Percentiles rank a stretch among this genome's conserved stretches.
phyloP scores from a whole-genome alignment of 2,329 filamentous ascomycete genomes.

The Trichoderma koningii region DNA sequence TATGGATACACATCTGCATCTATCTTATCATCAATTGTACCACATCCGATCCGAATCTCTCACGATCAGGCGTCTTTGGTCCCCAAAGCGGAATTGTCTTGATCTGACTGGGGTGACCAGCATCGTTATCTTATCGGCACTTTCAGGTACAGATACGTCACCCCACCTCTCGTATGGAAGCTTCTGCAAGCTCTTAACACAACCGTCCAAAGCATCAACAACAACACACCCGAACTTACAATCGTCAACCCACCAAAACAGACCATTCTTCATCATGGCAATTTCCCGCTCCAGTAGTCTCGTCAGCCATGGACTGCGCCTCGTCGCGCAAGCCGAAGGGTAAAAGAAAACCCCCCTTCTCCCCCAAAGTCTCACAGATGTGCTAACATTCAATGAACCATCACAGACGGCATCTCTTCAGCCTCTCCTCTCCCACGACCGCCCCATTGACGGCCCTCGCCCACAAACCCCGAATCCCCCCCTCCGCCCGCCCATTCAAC shows the following conservation, averaged over 20 bases:
- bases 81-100: not conserved
- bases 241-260: not conserved
- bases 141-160: slow-evolving; percentile 1
- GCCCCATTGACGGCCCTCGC: not conserved
- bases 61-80: not conserved
- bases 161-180: slow-evolving; percentile 22
- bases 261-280: slow-evolving; percentile 1
- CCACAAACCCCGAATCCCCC: not conserved
- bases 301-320: slow-evolving; percentile 31
- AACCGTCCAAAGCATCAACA: not conserved
- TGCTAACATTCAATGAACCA: not conserved
- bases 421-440: not conserved
- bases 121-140: slow-evolving; percentile 9
- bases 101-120: too few species aligned
- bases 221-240: not conserved
- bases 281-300: slow-evolving; percentile 18
- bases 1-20: too few species aligned
- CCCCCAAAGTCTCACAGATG: not conserved
- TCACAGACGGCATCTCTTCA: not conserved
- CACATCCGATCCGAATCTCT: too few species aligned
- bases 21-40: too few species aligned
- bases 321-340: slow-evolving; percentile 34
- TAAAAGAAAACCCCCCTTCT: slow-evolving; percentile 19
- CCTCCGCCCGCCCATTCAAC: slow-evolving; percentile 36
- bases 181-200: slow-evolving; percentile 17